Conservation (phyloP, 305 asterid species). For the Plantago rigida region DNA sequence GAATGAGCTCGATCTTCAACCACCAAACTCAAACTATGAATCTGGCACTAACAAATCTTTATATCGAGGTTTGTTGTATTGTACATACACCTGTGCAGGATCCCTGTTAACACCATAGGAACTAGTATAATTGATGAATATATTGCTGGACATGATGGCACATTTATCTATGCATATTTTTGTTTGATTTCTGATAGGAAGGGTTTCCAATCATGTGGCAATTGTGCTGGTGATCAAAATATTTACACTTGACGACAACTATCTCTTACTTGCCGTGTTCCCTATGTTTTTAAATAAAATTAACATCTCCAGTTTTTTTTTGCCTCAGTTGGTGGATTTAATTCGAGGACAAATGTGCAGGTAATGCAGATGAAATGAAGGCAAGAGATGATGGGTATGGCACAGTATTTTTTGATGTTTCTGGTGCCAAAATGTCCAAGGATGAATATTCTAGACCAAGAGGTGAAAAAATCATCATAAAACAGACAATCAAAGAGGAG, state of each 20-base stretch:
- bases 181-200: neutral
- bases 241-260: too few relatives aligned
- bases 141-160: neutral
- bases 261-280: too few relatives aligned
- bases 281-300: too few relatives aligned
- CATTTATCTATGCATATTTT: neutral
- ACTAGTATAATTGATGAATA: neutral
- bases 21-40: slow-evolving; percentile 36
- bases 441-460: slow-evolving; percentile 34
- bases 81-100: slow-evolving; percentile 3
- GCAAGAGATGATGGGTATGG: slow-evolving; percentile 30
- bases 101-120: slow-evolving; percentile 14
- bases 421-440: slow-evolving; percentile 30
- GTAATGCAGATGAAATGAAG: slow-evolving; percentile 28
- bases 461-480: slow-evolving; percentile 38
- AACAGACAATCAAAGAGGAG: slow-evolving; percentile 46
- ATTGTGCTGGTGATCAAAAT: neutral
- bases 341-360: slow-evolving; percentile 33
- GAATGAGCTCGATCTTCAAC: slow-evolving; percentile 33
- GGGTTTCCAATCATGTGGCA: neutral
- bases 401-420: slow-evolving; percentile 32
- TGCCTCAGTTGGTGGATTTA: slow-evolving; percentile 6
- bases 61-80: slow-evolving; percentile 44
- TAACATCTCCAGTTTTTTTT: neutral
- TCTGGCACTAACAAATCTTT: slow-evolving; percentile 29